These are phyloP conservation scores for Porcisia hertigi DNA, from an alignment of 208 protist species.

Conservation along the genomic window DNA sequence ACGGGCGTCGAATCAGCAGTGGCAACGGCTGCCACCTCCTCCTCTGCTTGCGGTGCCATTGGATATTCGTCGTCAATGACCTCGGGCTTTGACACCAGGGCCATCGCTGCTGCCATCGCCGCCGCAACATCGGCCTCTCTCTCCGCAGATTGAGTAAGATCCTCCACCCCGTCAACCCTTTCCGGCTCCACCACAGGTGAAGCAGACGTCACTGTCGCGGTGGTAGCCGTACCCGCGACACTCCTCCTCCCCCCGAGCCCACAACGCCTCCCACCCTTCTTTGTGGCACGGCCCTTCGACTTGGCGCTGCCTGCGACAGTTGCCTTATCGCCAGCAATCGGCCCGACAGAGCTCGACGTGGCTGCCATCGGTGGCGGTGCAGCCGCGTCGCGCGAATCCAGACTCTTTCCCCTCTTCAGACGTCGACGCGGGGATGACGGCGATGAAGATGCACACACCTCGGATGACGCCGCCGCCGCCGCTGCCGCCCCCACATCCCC, in stretches of 20 bases:
- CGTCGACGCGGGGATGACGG: slow-evolving; percentile 1
- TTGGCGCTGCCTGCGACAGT: neutral
- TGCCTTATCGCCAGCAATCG: neutral
- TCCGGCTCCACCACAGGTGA: neutral
- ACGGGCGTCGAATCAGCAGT: neutral
- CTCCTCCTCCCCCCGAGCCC: neutral
- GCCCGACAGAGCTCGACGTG: too few species aligned
- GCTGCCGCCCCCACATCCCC: neutral
- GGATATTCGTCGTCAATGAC: slow-evolving; percentile 6
- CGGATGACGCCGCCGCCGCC: neutral
- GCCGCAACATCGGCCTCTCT: slow-evolving; percentile 10
- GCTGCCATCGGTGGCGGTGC: neutral
- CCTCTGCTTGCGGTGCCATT: neutral
- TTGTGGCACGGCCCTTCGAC: neutral
- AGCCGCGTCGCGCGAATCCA: neutral
- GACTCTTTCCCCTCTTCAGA: neutral
- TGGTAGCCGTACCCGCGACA: neutral
- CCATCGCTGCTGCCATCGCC: slow-evolving; percentile 6
- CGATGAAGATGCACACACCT: neutral
- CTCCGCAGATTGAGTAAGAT: neutral
- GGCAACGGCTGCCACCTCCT: neutral
- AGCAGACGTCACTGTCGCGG: neutral
- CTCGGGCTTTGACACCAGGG: slow-evolving; percentile 1
- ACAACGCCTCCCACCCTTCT: slow-evolving; percentile 3
- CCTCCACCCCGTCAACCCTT: neutral